Percentiles rank a stretch among this genome's conserved stretches.
Conservation (phyloP, 345 rosid species). For the Eucalyptus pauciflora region DNA sequence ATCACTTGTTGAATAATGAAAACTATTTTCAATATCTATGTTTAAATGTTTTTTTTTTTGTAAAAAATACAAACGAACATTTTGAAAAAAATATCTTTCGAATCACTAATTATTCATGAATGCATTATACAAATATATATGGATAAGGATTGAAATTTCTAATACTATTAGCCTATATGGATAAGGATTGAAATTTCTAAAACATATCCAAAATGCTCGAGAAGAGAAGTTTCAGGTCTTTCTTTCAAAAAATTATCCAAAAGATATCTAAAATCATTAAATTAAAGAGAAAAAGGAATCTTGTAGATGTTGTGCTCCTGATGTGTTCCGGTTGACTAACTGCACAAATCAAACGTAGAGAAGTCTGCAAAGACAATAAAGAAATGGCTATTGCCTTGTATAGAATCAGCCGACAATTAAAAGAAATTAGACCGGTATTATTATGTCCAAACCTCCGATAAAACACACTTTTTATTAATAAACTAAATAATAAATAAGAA, state of each 20-base stretch:
- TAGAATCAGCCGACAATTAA: not conserved
- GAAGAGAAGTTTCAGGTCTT: not conserved
- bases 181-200: too few relatives aligned
- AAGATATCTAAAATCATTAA: not conserved
- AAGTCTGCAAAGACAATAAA: not conserved
- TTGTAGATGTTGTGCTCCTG: not conserved
- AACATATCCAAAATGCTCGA: not conserved
- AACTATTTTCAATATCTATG: too few relatives aligned
- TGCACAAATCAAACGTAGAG: not conserved
- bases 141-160: too few relatives aligned
- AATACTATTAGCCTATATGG: too few relatives aligned
- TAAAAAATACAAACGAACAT: too few relatives aligned
- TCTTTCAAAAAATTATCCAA: not conserved
- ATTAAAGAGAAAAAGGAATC: not conserved
- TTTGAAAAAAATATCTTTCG: not conserved
- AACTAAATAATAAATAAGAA: not conserved
- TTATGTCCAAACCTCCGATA: not conserved
- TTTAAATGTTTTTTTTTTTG: too few relatives aligned
- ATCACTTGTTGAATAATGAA: not conserved
- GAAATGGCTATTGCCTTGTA: not conserved
- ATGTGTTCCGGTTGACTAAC: not conserved
- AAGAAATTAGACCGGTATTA: not conserved
- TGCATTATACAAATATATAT: too few relatives aligned
- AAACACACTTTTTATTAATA: not conserved
- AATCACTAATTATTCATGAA: not conserved